These are phyloP conservation scores for Backusella psychrophila DNA, from an alignment of 192 early-diverging fungal genomes.

Conservation along the genomic window DNA sequence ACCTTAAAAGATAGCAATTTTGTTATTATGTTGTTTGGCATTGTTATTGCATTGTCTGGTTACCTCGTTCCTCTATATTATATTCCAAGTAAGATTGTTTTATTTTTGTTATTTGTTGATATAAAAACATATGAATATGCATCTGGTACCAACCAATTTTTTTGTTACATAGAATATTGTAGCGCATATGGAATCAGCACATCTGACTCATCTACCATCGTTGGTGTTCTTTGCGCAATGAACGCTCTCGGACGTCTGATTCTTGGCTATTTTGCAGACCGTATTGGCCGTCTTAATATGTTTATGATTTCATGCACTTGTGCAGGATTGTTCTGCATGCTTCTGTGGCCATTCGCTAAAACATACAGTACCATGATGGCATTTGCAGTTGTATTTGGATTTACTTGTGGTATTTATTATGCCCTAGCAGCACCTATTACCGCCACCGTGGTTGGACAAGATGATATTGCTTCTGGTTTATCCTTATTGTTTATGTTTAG, in stretches of 20 bases:
- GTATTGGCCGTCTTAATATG: slow-evolving; percentile 31
- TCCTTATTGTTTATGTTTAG: slow-evolving; percentile 21
- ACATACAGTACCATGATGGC: slow-evolving; percentile 25
- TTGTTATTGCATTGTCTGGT: slow-evolving; percentile 33
- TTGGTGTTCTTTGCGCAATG: slow-evolving; percentile 26
- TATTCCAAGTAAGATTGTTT: slow-evolving; percentile 31
- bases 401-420: slow-evolving; percentile 30
- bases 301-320: slow-evolving; percentile 13
- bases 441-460: slow-evolving; percentile 24
- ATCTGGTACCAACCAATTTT: neutral
- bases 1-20: slow-evolving; percentile 34
- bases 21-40: slow-evolving; percentile 24
- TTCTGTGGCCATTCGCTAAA: slow-evolving; percentile 29
- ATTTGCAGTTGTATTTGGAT: slow-evolving; percentile 30
- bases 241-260: slow-evolving; percentile 27
- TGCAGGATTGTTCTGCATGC: slow-evolving; percentile 19
- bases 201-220: slow-evolving; percentile 10
- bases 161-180: slow-evolving; percentile 20
- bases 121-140: neutral
- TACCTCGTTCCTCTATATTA: slow-evolving; percentile 43
- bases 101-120: neutral
- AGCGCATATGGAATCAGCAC: slow-evolving; percentile 13
- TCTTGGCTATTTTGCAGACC: slow-evolving; percentile 26
- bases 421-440: slow-evolving; percentile 34
- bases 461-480: slow-evolving; percentile 20